Evolutionary conservation across 2,329 filamentous ascomycete genomes (phyloP).

Genomic region (Aureobasidium melanogenum): DNA sequence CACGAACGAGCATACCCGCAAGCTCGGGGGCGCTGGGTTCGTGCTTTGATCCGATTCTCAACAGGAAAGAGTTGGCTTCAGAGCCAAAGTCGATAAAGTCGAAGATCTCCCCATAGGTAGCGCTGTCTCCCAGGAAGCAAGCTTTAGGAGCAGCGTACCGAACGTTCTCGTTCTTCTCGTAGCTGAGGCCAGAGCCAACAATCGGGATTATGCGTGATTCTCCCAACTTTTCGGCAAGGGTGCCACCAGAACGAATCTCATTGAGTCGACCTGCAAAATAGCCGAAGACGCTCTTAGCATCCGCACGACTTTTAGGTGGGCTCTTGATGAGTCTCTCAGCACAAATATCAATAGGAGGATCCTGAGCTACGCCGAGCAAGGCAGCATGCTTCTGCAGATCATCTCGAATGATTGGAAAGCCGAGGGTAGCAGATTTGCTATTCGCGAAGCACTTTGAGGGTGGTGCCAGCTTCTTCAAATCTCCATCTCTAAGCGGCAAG

Average conservation of each 20-base stretch:
- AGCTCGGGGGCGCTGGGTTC: constrained; percentile 85
- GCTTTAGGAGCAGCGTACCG: constrained; percentile 58
- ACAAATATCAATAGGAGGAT: constrained; percentile 72
- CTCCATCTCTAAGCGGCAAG: constrained; percentile 56
- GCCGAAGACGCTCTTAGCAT: constrained; percentile 65
- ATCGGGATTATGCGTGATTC: constrained; percentile 67
- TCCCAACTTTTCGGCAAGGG: constrained; percentile 51
- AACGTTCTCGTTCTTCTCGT: constrained; percentile 36
- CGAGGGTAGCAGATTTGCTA: constrained; percentile 63
- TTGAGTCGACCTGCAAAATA: constrained; percentile 73
- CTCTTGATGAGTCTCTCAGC: constrained; percentile 61
- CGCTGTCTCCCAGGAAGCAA: constrained; percentile 68
- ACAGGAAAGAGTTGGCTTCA: constrained; percentile 79
- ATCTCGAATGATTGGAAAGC: constrained; percentile 66
- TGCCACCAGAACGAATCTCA: constrained; percentile 55
- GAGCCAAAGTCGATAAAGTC: constrained; percentile 92
- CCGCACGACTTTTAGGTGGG: constrained; percentile 58
- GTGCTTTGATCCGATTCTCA: constrained; percentile 80
- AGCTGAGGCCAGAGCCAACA: constrained; percentile 19
- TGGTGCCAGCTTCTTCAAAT: constrained; percentile 47
- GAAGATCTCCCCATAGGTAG: constrained; percentile 80
- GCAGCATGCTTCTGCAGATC: constrained; percentile 73
- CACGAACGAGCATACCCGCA: constrained; percentile 70
- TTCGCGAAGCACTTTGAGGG: constrained; percentile 80
- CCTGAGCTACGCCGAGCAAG: constrained; percentile 76